Conservation (phyloP, 1,284 basidiomycete species). For the Coniophora puteana region DNA sequence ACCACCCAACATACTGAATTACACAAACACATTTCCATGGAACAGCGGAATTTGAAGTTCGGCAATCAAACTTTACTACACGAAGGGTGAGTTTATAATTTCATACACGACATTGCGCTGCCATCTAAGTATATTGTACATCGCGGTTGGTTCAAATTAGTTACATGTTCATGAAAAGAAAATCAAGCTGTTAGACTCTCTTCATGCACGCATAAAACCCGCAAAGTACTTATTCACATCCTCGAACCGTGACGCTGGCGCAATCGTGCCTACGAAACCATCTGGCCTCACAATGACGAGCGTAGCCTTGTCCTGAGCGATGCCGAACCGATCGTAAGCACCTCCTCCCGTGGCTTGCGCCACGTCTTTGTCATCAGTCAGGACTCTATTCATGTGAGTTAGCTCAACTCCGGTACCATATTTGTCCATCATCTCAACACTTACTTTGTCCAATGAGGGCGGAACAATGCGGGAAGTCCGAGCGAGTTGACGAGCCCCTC, state of each 20-base stretch:
- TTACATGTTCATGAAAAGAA: too few species aligned
- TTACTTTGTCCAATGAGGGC: slow-evolving; percentile 61
- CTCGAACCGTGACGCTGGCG: slow-evolving; percentile 29
- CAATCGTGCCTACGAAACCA: slow-evolving; percentile 45
- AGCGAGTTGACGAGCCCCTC: slow-evolving; percentile 43
- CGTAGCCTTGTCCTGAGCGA: slow-evolving; percentile 33
- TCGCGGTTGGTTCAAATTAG: too few species aligned
- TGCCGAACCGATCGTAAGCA: slow-evolving; percentile 41
- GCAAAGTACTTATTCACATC: slow-evolving; percentile 31
- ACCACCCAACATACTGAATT: too few species aligned
- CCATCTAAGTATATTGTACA: too few species aligned
- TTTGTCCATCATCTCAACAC: too few species aligned
- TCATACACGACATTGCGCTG: too few species aligned
- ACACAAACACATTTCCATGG: too few species aligned
- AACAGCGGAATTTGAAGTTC: too few species aligned
- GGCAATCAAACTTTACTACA: too few species aligned
- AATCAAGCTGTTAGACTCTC: too few species aligned
- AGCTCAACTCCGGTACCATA: too few species aligned
- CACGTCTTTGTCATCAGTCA: slow-evolving; percentile 29
- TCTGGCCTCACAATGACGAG: slow-evolving; percentile 48
- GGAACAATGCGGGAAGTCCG: slow-evolving; percentile 41
- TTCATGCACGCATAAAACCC: slow-evolving; percentile 6
- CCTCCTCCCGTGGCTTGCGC: slow-evolving; percentile 26
- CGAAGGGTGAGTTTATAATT: too few species aligned
- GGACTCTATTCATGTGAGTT: slow-evolving; percentile 19